A percentile compares a stretch with the other conserved stretches of the same genome.
These are phyloP conservation scores for Pythium insidiosum DNA, from an alignment of 352 stramenopile genomes.

Conservation along the genomic window DNA sequence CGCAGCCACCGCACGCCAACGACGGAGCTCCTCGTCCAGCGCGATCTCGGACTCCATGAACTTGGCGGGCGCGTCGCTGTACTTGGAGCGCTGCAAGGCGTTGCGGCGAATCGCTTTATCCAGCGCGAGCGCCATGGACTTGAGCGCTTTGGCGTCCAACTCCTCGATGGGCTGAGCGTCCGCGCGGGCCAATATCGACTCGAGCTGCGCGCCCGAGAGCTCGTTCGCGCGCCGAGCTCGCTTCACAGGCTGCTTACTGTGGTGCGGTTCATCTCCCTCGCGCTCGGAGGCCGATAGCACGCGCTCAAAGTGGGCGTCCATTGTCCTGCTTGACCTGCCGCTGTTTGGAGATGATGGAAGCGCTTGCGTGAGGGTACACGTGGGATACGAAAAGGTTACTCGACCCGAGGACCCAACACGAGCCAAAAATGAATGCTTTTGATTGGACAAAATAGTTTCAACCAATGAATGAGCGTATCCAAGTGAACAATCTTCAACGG, in stretches of 20 bases:
- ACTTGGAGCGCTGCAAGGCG: slow-evolving; percentile 48
- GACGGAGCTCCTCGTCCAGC: slow-evolving; percentile 27
- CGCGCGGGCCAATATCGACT: slow-evolving; percentile 30
- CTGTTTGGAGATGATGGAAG: no score
- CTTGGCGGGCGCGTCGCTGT: slow-evolving; percentile 44
- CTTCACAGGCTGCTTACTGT: no score
- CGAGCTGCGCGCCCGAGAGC: slow-evolving; percentile 26
- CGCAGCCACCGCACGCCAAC: slow-evolving; percentile 35
- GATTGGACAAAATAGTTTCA: slow-evolving; percentile 2
- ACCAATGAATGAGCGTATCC: not conserved
- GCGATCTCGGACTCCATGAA: slow-evolving; percentile 66
- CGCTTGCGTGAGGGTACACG: no score
- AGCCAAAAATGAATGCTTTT: not conserved
- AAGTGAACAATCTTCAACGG: slow-evolving; percentile 15
- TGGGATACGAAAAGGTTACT: no score
- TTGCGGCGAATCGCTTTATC: slow-evolving; percentile 61
- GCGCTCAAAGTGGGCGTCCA: slow-evolving; percentile 60
- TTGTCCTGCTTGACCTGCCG: slow-evolving; percentile 1
- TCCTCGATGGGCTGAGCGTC: slow-evolving; percentile 34
- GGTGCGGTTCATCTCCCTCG: no score
- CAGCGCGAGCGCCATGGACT: slow-evolving; percentile 29
- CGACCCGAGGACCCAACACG: no score
- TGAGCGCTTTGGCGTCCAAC: slow-evolving; percentile 50
- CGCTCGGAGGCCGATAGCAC: slow-evolving; percentile 40
- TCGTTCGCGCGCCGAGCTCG: slow-evolving; percentile 3